Evolutionary conservation across 2,329 filamentous ascomycete genomes (phyloP), one percentile per base, ranked within the genome.

Genomic region (Beauveria brongniartii): DNA sequence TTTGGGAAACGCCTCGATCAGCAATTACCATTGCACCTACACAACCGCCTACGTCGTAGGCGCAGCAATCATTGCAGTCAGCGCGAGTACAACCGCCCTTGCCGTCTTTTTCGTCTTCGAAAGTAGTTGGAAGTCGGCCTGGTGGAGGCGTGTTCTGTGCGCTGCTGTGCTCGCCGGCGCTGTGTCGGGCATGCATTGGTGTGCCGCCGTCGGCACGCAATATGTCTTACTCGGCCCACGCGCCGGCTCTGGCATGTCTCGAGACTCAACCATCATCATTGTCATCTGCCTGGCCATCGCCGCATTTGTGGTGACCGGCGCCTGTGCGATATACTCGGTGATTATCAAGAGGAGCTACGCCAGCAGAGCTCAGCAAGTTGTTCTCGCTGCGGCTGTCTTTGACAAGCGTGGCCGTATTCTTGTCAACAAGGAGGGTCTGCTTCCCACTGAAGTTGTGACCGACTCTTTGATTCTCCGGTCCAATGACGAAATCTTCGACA

Each of bases 141-240:
- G 88, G 83, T 92, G 87, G 87, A 90, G 91, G 69, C 80, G 90
- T 62, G 73, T 81, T 10, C 67, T 86, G 2, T 90, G 86, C 63
- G 88, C 87, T 10, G 74, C 84, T 51, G 73, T 92, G 20, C 79
- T 95, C 46, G 88, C 89, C 9, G 78, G 82, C 18, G 90, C 88
- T 46, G 89, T 94, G 2, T 92, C 87, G 10, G 90, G 89, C 1
- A 94, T 95, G 91, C 91, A 95, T 74, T 95, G 90, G 88, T 88
- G 88, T 61, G 91, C 88, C 37, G 82, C 87, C 3, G 80, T 83
- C 12, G 89, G 89, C 18, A 94, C 90, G 3, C 71, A 73, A 9
- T 94, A 92, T 70, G 79, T 79, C 48, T 72, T 90, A 56, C 72
- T 80, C 6, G 61, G 43, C n/a, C 18, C 16, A 8, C 41, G 47